These are phyloP conservation scores for Phytopythium boreale DNA, from an alignment of 352 stramenopile species.

Conservation along the genomic window DNA sequence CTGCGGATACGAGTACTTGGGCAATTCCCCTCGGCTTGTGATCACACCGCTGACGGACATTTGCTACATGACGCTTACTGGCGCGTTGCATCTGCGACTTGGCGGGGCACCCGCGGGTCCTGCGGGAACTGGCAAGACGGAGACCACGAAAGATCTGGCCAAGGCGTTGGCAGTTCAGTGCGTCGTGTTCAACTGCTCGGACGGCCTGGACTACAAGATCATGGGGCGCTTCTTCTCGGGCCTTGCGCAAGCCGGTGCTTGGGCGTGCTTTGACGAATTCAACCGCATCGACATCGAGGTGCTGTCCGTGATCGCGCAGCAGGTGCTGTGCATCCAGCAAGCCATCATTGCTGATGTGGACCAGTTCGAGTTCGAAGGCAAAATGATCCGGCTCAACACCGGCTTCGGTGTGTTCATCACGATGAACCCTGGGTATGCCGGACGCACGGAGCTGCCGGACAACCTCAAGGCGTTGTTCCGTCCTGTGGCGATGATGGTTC, in stretches of 20 bases:
- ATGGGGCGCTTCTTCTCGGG: conserved; percentile 96
- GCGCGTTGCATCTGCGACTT: conserved; percentile 90
- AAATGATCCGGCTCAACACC: conserved; percentile 88
- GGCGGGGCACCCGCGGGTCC: conserved; percentile 91
- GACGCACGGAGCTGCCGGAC: conserved; percentile 90
- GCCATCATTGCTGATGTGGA: conserved; percentile 88
- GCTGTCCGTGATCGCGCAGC: conserved; percentile 94
- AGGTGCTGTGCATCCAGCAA: conserved; percentile 94
- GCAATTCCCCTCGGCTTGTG: conserved; percentile 77
- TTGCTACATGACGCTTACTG: conserved; percentile 94
- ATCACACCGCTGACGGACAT: conserved; percentile 87
- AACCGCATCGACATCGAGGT: conserved; percentile 97
- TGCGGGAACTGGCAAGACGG: conserved; percentile 93
- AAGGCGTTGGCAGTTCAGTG: conserved; percentile 93
- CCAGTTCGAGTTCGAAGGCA: conserved; percentile 93
- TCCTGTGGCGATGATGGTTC: conserved; percentile 95
- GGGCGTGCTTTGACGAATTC: conserved; percentile 97
- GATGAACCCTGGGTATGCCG: conserved; percentile 94
- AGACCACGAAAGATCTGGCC: conserved; percentile 94
- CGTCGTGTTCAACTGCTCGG: conserved; percentile 96
- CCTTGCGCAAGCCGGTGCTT: conserved; percentile 90
- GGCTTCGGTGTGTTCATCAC: conserved; percentile 95
- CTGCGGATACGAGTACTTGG: conserved; percentile 85
- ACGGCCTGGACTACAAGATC: conserved; percentile 96
- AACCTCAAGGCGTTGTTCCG: conserved; percentile 94